A percentile compares a stretch with the other conserved stretches of the same genome.
These are phyloP conservation scores for Globisporangium nagaii DNA, from an alignment of 352 stramenopile species.

Conservation along the genomic window DNA sequence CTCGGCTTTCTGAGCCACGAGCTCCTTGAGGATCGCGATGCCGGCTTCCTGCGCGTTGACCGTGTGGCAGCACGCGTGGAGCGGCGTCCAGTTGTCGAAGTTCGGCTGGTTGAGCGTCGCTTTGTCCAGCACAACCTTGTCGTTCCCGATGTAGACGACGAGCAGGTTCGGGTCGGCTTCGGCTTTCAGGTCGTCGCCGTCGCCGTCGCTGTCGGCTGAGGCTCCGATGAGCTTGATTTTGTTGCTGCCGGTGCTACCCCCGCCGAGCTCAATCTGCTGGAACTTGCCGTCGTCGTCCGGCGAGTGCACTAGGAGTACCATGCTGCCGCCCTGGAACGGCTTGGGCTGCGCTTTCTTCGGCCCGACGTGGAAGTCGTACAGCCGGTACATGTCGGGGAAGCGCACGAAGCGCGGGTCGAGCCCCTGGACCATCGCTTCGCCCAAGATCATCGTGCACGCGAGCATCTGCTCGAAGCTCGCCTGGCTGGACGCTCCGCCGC, in stretches of 20 bases:
- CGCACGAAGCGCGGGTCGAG: slow-evolving; percentile 73
- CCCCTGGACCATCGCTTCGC: slow-evolving; percentile 76
- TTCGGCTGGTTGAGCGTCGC: slow-evolving; percentile 60
- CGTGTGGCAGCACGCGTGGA: slow-evolving; percentile 74
- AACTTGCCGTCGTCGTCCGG: slow-evolving; percentile 46
- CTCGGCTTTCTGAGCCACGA: slow-evolving; percentile 49
- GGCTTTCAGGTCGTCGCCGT: slow-evolving; percentile 4
- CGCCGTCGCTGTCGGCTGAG: slow-evolving; percentile 9
- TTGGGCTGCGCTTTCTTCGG: slow-evolving; percentile 45
- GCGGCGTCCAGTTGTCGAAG: slow-evolving; percentile 70
- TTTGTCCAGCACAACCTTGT: slow-evolving; percentile 72
- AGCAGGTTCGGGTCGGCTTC: slow-evolving; percentile 48
- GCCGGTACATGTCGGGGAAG: slow-evolving; percentile 75
- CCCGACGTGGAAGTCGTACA: slow-evolving; percentile 81
- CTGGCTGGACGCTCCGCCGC: slow-evolving; percentile 61
- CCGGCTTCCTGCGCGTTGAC: slow-evolving; percentile 65
- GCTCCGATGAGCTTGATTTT: slow-evolving; percentile 8
- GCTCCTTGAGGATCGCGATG: slow-evolving; percentile 64
- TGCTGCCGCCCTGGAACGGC: slow-evolving; percentile 53
- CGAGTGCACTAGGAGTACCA: slow-evolving; percentile 58
- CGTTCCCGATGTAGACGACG: slow-evolving; percentile 57
- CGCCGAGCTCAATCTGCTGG: slow-evolving; percentile 31
- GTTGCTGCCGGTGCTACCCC: slow-evolving; percentile 5
- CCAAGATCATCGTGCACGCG: slow-evolving; percentile 79
- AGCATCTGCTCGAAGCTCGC: slow-evolving; percentile 79